phyloP scores from a whole-genome alignment of 352 stramenopile species.

The Phytophthora boehmeriae region DNA sequence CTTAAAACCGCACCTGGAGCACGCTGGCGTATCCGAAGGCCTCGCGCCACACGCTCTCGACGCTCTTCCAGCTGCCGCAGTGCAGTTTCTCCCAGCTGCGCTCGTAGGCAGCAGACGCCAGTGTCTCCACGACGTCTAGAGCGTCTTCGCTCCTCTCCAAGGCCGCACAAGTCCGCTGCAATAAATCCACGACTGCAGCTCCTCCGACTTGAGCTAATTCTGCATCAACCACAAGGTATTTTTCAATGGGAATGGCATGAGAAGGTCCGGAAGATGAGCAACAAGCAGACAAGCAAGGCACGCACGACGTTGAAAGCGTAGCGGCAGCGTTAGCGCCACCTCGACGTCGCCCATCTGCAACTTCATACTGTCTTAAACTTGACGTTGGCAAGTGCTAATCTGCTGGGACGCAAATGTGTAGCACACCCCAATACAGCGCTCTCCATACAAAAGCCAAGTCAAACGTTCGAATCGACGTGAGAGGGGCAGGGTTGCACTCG shows the following conservation, averaged over 20 bases:
- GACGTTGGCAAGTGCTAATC: slow-evolving; percentile 26
- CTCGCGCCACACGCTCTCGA: slow-evolving; percentile 60
- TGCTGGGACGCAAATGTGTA: neutral
- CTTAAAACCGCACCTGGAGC: slow-evolving; percentile 39
- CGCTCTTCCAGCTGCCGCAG: slow-evolving; percentile 71
- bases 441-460: slow-evolving; percentile 23
- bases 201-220: slow-evolving; percentile 51
- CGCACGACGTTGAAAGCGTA: slow-evolving; percentile 36
- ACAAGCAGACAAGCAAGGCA: neutral
- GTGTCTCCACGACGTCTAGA: slow-evolving; percentile 4
- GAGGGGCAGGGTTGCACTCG: slow-evolving; percentile 22
- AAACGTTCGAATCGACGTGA: slow-evolving; percentile 25
- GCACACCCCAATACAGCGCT: neutral
- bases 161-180: slow-evolving; percentile 33
- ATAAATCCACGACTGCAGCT: slow-evolving; percentile 46
- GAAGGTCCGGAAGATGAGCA: neutral
- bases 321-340: slow-evolving; percentile 13
- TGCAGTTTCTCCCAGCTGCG: slow-evolving; percentile 79
- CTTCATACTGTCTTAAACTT: slow-evolving; percentile 12
- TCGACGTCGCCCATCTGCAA: slow-evolving; percentile 4
- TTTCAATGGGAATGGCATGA: neutral
- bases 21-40: slow-evolving; percentile 64
- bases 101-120: slow-evolving; percentile 50
- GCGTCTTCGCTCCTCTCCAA: neutral
- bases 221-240: slow-evolving; percentile 12